These are phyloP conservation scores for Phytophthora fragariaefolia DNA, from an alignment of 352 stramenopile genomes.

Conservation along the genomic window DNA sequence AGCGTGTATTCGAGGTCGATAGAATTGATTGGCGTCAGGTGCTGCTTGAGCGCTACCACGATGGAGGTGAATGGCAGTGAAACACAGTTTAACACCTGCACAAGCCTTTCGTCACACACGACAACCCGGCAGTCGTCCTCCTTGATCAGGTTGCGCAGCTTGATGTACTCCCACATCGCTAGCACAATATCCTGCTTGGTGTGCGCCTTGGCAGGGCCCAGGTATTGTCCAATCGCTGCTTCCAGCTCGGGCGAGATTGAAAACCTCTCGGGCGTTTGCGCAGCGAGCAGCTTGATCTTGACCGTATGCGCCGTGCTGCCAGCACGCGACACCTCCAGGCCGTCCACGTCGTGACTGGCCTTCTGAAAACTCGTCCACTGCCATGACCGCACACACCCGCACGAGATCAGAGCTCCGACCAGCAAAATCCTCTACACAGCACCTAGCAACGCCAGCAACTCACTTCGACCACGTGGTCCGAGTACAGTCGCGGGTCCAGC, in stretches of 20 bases:
- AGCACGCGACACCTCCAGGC: constrained; percentile 56
- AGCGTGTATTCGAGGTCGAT: constrained; percentile 75
- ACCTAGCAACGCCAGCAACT: not conserved
- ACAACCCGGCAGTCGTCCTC: constrained; percentile 82
- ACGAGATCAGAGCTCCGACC: not conserved
- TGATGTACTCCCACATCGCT: constrained; percentile 83
- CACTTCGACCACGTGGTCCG: constrained; percentile 74
- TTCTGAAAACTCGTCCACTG: constrained; percentile 87
- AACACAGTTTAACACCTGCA: constrained; percentile 68
- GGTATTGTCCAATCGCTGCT: constrained; percentile 45
- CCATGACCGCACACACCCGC: not conserved
- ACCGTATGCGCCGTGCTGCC: constrained; percentile 63
- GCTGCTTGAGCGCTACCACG: constrained; percentile 68
- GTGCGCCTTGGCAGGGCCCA: constrained; percentile 53
- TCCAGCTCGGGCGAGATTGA: constrained; percentile 58
- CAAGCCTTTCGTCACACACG: constrained; percentile 60
- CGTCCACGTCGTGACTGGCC: constrained; percentile 64
- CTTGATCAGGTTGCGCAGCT: constrained; percentile 77
- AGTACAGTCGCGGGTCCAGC: constrained; percentile 70
- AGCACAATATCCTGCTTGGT: constrained; percentile 80
- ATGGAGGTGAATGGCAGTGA: constrained; percentile 75
- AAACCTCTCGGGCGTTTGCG: constrained; percentile 64
- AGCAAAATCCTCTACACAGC: not conserved
- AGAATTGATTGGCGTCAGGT: constrained; percentile 57
- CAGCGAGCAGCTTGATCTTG: constrained; percentile 71